A percentile compares a stretch with the other conserved stretches of the same genome.
phyloP scores from a whole-genome alignment of 2,329 filamentous ascomycete genomes.

The Myriosclerotinia duriaeana region DNA sequence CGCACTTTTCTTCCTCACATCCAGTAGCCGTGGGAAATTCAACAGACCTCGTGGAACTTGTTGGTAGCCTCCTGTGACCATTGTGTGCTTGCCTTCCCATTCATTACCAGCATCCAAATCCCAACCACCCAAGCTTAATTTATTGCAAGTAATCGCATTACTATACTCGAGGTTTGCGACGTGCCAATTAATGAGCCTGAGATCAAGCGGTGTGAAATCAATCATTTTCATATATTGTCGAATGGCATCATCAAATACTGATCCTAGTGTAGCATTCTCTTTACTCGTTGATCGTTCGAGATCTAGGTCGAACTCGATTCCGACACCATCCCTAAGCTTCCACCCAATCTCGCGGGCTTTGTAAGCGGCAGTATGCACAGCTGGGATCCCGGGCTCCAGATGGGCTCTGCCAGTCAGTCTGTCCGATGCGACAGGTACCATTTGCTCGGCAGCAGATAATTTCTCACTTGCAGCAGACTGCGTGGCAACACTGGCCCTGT shows the following conservation, averaged over 20 bases:
- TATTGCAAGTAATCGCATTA: constrained; percentile 84
- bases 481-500: constrained; percentile 57
- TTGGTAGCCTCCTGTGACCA: constrained; percentile 90
- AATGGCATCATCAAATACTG: constrained; percentile 90
- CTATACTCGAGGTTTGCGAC: constrained; percentile 97
- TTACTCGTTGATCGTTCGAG: constrained; percentile 63
- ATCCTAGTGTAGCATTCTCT: constrained; percentile 72
- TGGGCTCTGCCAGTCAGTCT: constrained; percentile 71
- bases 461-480: constrained; percentile 48
- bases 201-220: constrained; percentile 80
- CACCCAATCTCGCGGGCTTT: constrained; percentile 83
- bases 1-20: constrained; percentile 70
- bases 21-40: constrained; percentile 71
- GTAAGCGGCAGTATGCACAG: constrained; percentile 70
- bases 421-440: constrained; percentile 64
- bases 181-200: constrained; percentile 94
- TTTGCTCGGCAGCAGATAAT: constrained; percentile 43
- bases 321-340: constrained; percentile 64
- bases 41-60: constrained; percentile 86
- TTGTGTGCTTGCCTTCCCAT: constrained; percentile 91
- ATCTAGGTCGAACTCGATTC: constrained; percentile 66
- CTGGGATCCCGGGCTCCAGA: constrained; percentile 66
- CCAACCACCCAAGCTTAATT: constrained; percentile 86
- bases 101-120: constrained; percentile 98
- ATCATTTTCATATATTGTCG: constrained; percentile 81